Evolutionary conservation across 495 filamentous ascomycete species (phyloP).

Genomic region (Elasticomyces elasticus): DNA sequence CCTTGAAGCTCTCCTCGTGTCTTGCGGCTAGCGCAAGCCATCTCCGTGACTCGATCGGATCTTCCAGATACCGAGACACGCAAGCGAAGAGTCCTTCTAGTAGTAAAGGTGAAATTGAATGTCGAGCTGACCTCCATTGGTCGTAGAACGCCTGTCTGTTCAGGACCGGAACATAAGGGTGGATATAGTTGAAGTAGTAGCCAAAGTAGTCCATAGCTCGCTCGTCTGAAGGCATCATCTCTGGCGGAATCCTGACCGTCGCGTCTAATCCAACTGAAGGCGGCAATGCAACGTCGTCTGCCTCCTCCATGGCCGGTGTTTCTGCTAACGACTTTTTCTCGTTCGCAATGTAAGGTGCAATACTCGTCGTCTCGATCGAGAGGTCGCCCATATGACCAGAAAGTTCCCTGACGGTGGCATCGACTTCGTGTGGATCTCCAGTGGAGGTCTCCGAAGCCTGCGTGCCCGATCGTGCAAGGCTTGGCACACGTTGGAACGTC

Average conservation of each 20-base stretch:
- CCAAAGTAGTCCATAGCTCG: conserved; percentile 79
- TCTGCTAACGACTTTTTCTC: conserved; percentile 56
- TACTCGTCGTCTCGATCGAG: conserved; percentile 77
- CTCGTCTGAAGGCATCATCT: conserved; percentile 85
- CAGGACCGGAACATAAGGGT: conserved; percentile 92
- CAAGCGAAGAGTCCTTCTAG: conserved; percentile 96
- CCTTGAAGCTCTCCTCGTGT: conserved; percentile 93
- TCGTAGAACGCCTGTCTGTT: conserved; percentile 77
- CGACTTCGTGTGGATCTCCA: conserved; percentile 20
- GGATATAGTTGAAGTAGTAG: conserved; percentile 84
- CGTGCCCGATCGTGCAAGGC: conserved; percentile 5
- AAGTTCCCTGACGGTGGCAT: conserved; percentile 32
- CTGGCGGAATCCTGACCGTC: conserved; percentile 80
- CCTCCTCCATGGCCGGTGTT: conserved; percentile 68
- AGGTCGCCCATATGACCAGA: conserved; percentile 75
- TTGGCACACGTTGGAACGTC: not conserved
- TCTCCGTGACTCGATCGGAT: conserved; percentile 73
- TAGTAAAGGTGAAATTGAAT: conserved; percentile 81
- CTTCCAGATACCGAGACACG: conserved; percentile 69
- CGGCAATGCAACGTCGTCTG: conserved; percentile 51
- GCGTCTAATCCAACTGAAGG: conserved; percentile 56
- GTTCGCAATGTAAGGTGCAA: conserved; percentile 78
- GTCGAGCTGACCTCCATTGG: conserved; percentile 80
- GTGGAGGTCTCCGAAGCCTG: conserved; percentile 10
- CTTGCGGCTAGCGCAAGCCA: conserved; percentile 91